Evolutionary conservation across 2,329 filamentous ascomycete genomes (phyloP), one percentile per base, ranked within the genome.

Genomic region (Alternaria brassicicola): DNA sequence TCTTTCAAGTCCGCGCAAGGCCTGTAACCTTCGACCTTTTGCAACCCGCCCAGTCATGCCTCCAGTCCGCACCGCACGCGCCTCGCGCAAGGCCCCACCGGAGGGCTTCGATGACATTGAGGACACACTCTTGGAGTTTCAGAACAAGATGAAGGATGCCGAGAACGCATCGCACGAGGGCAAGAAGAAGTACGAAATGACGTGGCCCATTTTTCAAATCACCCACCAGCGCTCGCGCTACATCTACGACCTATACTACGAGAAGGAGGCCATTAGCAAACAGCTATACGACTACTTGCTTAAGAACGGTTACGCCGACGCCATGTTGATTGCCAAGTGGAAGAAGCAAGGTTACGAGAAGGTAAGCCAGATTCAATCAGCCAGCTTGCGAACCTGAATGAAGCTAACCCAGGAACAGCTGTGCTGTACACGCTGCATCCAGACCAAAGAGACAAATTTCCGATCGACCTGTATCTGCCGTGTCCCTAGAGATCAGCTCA

Each of bases 391-490:
- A 10, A 12, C 19, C n/a, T 19, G 17, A 19, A 35, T 9, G 4
- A 17, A 23, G 46, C 62, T 65, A 47, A 68, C 57, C 12, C 17
- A 42, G 36, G 6, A 8, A 47, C 57, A 95, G 91, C 81, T 99
- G 41, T 99, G 95, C 79, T 99, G 95, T 78, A 83, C 97, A 54
- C 88, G 93, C 62, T 99, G 95, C 78, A 94, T 99, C 55, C 95
- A 99, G 79, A 97, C 95, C n/a, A 98, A 98, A 79, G 95, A 99
- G 83, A 99, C 95, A 28, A 99, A 99, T 79, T 99, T 98, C 82
- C 95, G 94, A 78, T 91, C 92, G 64, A 99, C 94, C 1, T 99
- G 95, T 77, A 95, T 99, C 72, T 99, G 95, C 78, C 91, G 95
- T 50, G 94, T 99, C 49, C 95, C 95, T 1, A 89, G 90, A 74